Conservation (phyloP, 148 eudicot species). For the Heliosperma pusillum region DNA sequence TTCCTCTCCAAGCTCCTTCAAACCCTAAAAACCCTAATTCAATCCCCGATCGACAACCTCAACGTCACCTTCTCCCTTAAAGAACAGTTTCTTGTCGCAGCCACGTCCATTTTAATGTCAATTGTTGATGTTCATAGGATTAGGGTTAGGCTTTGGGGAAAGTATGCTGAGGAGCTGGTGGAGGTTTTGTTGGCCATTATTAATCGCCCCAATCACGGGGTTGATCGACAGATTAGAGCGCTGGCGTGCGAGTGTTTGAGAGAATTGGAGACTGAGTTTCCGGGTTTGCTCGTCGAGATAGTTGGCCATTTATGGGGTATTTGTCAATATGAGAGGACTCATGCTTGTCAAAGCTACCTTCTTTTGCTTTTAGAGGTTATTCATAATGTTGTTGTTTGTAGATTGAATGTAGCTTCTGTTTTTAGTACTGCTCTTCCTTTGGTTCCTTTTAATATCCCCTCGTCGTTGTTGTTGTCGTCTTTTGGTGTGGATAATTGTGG, state of each 20-base stretch:
- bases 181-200: slow-evolving; percentile 60
- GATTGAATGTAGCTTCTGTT: slow-evolving; percentile 41
- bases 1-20: slow-evolving; percentile 38
- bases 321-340: slow-evolving; percentile 80
- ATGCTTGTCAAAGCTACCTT: slow-evolving; percentile 61
- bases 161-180: slow-evolving; percentile 40
- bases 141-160: slow-evolving; percentile 29
- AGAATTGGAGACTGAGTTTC: slow-evolving; percentile 69
- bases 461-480: slow-evolving; percentile 28
- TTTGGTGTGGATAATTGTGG: slow-evolving; percentile 13
- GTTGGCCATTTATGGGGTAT: slow-evolving; percentile 72
- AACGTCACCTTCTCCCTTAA: slow-evolving; percentile 42
- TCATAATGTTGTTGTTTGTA: slow-evolving; percentile 42
- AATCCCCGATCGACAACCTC: slow-evolving; percentile 57
- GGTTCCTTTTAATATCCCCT: slow-evolving; percentile 69
- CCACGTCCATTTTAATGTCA: slow-evolving; percentile 45
- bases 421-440: slow-evolving; percentile 50
- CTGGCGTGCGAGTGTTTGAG: slow-evolving; percentile 87
- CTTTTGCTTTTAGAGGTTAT: slow-evolving; percentile 52
- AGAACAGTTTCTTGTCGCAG: slow-evolving; percentile 62
- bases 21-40: slow-evolving; percentile 44
- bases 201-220: slow-evolving; percentile 81
- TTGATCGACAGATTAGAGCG: slow-evolving; percentile 67
- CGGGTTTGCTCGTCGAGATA: slow-evolving; percentile 63
- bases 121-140: neutral